Evolutionary conservation across 257 asterid species (phyloP), one percentile per base, ranked within the genome.

Genomic region (Nicotiana otophora): DNA sequence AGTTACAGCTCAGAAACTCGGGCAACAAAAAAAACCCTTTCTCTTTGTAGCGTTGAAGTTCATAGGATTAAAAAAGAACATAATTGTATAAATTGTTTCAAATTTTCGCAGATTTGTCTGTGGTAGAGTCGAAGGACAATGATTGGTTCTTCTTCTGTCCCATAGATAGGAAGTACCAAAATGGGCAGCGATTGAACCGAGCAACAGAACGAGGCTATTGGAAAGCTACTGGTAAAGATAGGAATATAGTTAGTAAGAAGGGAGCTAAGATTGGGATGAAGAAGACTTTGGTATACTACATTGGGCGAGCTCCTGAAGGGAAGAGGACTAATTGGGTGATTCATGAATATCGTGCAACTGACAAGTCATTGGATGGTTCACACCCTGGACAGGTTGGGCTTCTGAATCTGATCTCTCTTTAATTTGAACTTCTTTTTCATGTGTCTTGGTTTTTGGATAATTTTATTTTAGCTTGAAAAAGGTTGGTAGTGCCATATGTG

Each of bases 191-290:
- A 66, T 90, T 91, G 70, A 93, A 93, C 85, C 86, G 97, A 77
- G 96, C 97, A 82, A 93, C 97, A 15, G 93, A 89, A 84, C 91
- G 93, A 84, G 97, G 97, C 82, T 93, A 90, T 19, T 93, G 97
- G 97, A 93, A 93, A 85, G 96, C 97, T 75, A 93, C 97, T 14
- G 97, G 98, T 81, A 94, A 90, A 88, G 98, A 94, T 85, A 95
- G 97, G 46, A 88, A 87, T n/a, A 90, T 94, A 75, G 93, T 88
- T 85, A 83, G 92, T 70, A 92, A 88, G 70, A 90, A 85, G 82
- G 77, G 94, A 23, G 84, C 91, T n/a, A 46, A 89, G 57, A 88
- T 94, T 88, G 98, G 98, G 82, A 89, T 86, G 92, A 94, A 94
- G 89, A 94, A 94, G 89, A 92, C 98, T 82, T 88, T 94, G 80